Conservation (phyloP, 2,329 filamentous ascomycete genomes). For the Meredithiella fracta region DNA sequence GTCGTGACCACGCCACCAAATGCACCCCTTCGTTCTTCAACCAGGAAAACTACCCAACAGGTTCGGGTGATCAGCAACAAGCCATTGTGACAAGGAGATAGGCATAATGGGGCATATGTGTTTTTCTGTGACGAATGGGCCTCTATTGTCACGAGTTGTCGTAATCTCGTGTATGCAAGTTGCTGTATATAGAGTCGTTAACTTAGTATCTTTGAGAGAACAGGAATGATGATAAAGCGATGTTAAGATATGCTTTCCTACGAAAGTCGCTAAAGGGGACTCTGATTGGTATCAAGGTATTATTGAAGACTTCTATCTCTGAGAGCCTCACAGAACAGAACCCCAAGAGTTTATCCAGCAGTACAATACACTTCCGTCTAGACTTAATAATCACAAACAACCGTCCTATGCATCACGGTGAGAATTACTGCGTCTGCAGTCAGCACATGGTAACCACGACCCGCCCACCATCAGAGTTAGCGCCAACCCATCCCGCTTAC, state of each 20-base stretch:
- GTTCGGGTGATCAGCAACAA: neutral
- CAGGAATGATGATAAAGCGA: neutral
- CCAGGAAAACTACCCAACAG: no score
- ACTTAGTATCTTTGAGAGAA: neutral
- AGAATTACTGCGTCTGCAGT: neutral
- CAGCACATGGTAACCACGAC: neutral
- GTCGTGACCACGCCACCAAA: no score
- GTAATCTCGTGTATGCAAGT: conserved; percentile 1
- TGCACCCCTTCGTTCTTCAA: no score
- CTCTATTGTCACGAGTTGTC: neutral
- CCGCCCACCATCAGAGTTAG: neutral
- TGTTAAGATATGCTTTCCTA: neutral
- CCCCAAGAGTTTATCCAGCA: neutral
- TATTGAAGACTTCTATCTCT: no score
- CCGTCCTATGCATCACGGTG: neutral
- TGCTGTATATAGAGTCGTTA: neutral
- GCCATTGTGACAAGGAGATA: neutral
- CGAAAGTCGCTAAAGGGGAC: no score
- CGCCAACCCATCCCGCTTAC: neutral
- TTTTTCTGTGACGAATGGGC: neutral
- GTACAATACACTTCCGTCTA: neutral
- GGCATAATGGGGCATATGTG: neutral
- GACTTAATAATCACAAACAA: neutral
- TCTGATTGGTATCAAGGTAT: no score
- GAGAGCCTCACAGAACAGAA: neutral